Evolutionary conservation across 306 rosid species (phyloP).

Genomic region (Begonia loranthoides): DNA sequence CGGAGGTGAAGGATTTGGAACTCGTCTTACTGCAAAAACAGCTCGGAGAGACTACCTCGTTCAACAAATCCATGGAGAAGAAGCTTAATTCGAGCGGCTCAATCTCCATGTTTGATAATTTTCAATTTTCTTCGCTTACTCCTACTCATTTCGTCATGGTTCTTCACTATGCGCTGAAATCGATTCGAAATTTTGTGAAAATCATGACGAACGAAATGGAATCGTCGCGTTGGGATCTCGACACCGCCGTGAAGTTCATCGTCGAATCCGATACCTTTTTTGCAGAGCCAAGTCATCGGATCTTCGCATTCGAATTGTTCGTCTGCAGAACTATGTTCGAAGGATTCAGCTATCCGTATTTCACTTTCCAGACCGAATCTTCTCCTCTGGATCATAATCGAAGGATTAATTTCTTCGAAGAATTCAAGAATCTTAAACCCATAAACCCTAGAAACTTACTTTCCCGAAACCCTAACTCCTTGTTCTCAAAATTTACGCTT

Average conservation of each 20-base stretch:
- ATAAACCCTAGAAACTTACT: slow-evolving; percentile 29
- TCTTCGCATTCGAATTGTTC: slow-evolving; percentile 63
- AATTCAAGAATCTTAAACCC: slow-evolving; percentile 43
- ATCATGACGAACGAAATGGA: slow-evolving; percentile 68
- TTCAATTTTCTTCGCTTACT: slow-evolving; percentile 21
- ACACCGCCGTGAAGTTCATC: slow-evolving; percentile 49
- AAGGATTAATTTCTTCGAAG: slow-evolving; percentile 31
- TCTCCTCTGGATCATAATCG: slow-evolving; percentile 4
- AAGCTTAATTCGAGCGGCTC: slow-evolving; percentile 55
- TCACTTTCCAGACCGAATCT: slow-evolving; percentile 18
- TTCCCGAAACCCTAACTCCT: slow-evolving; percentile 38
- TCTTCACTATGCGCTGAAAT: slow-evolving; percentile 36
- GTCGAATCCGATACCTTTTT: slow-evolving; percentile 51
- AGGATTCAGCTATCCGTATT: slow-evolving; percentile 49
- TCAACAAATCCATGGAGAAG: slow-evolving; percentile 40
- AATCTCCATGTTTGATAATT: slow-evolving; percentile 38
- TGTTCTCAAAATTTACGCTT: slow-evolving; percentile 39
- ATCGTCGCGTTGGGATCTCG: slow-evolving; percentile 75
- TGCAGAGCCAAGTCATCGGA: slow-evolving; percentile 29
- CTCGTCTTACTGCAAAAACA: slow-evolving; percentile 18
- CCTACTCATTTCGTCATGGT: slow-evolving; percentile 48
- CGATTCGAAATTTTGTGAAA: slow-evolving; percentile 44
- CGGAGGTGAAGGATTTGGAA: slow-evolving; percentile 18
- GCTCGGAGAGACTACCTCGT: slow-evolving; percentile 20
- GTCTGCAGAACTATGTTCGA: slow-evolving; percentile 63